Percentiles rank a stretch among this genome's conserved stretches.
phyloP scores from a whole-genome alignment of 1,139 yeast genomes.

The Scheffersomyces cryptocercus region DNA sequence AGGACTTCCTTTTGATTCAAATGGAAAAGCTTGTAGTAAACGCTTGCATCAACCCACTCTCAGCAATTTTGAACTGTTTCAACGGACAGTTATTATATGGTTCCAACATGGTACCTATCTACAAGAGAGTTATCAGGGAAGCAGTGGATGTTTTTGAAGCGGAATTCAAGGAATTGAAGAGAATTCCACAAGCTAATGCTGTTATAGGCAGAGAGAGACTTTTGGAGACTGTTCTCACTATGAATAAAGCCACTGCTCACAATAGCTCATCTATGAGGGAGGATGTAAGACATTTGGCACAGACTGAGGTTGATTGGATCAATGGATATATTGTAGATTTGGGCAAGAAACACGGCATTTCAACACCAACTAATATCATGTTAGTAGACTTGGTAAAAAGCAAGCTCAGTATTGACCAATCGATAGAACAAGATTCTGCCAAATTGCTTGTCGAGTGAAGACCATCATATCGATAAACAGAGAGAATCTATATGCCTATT shows the following conservation, averaged over 20 bases:
- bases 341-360: conserved; percentile 44
- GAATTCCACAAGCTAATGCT: conserved; percentile 36
- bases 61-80: conserved; percentile 64
- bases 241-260: conserved; percentile 46
- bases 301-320: conserved; percentile 76
- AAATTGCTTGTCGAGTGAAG: conserved; percentile 4
- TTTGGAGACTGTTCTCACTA: conserved; percentile 46
- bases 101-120: conserved; percentile 27
- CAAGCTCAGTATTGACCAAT: conserved; percentile 36
- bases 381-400: conserved; percentile 50
- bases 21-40: conserved; percentile 75
- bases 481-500: no score
- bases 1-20: conserved; percentile 63
- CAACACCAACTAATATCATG: conserved; percentile 49
- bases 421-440: conserved; percentile 27
- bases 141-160: conserved; percentile 39
- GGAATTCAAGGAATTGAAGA: conserved; percentile 33
- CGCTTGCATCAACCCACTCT: conserved; percentile 73
- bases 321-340: conserved; percentile 68
- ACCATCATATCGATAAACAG: no score
- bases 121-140: conserved; percentile 48
- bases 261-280: conserved; percentile 90
- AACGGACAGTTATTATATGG: conserved; percentile 67
- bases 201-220: conserved; percentile 46
- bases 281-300: conserved; percentile 61